Evolutionary conservation across 179 eudicot genomes (phyloP), one percentile per base, ranked within the genome.

Genomic region (Corrigiola litoralis): DNA sequence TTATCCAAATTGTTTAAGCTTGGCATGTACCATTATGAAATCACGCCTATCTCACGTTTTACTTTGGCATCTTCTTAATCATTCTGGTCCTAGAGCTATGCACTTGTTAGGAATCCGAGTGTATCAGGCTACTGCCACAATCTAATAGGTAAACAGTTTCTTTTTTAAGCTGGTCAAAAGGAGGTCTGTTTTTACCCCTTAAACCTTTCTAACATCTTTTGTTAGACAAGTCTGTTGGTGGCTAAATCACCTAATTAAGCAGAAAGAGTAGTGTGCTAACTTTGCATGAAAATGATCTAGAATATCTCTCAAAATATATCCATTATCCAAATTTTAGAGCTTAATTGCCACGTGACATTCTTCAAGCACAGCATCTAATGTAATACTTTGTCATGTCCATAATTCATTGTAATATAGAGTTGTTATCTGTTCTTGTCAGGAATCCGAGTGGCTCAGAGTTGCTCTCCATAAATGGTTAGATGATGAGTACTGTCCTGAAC

Each of bases 401-500:
- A 34, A 2, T 53, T 53, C 58, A 9, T 53, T 10, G 6, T 53
- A 18, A 21, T 66, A 17, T 54, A 29, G 4, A 13, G 21, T 41
- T 28, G 21, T 13, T 31, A n/a, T 14, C 9, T 4, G 23, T 27
- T 28, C 37, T 49, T 62, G 29, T 59, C 72, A 92, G 98, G 98
- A 92, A 61, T 83, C 95, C 0, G 90, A 84, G 74, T 90, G 98
- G 98, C 87, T 92, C 18, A 82, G 90, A 74, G 84, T 68, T 58
- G 72, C 81, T 66, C 92, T 92, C 18, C 87, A 87, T 42, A 87
- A 90, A 73, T 92, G 96, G 98, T 70, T 92, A 80, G 98, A 92
- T 50, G 95, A 90, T 21, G 98, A 92, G 72, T 92, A 92, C 74
- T 92, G 98, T 71, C 98, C 98, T 6, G 98, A 92, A 81, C 76